These are phyloP conservation scores for Beta macrorhiza DNA, from an alignment of 179 eudicot species.

Conservation along the genomic window DNA sequence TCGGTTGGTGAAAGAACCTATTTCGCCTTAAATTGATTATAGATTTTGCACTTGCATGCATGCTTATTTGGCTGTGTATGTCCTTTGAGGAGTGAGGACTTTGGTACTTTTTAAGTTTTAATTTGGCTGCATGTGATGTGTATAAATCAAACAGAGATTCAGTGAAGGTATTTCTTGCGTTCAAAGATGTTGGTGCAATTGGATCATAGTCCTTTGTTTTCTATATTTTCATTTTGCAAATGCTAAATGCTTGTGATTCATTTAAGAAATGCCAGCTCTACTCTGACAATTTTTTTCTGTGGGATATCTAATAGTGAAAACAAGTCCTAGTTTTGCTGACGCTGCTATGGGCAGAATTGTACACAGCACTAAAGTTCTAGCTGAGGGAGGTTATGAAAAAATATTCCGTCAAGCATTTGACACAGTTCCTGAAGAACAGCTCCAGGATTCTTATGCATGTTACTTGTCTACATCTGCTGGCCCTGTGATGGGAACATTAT, in stretches of 20 bases:
- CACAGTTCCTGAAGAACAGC: slow-evolving; percentile 76
- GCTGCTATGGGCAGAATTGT: slow-evolving; percentile 94
- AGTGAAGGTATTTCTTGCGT: neutral
- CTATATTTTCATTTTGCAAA: neutral
- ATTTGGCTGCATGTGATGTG: neutral
- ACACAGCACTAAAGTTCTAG: slow-evolving; percentile 85
- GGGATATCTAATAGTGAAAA: slow-evolving; percentile 56
- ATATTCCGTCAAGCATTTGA: slow-evolving; percentile 82
- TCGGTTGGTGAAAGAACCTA: neutral
- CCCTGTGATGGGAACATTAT: slow-evolving; percentile 86
- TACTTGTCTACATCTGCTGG: slow-evolving; percentile 90
- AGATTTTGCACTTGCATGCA: too few species aligned
- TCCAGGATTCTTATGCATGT: slow-evolving; percentile 71
- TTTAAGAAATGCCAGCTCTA: neutral
- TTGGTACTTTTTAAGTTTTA: neutral
- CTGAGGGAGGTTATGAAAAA: slow-evolving; percentile 91
- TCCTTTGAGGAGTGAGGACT: too few species aligned
- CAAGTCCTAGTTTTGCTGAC: slow-evolving; percentile 78
- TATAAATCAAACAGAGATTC: neutral
- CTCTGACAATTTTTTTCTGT: slow-evolving; percentile 1
- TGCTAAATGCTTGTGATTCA: neutral
- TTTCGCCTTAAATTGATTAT: neutral
- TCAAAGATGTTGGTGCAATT: neutral
- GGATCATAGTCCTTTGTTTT: too few species aligned
- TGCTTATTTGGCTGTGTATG: neutral